Percentiles rank a stretch among this genome's conserved stretches.
These are phyloP conservation scores for Avena atlantica DNA, from an alignment of 176 grass and related monocot genomes.

Conservation along the genomic window DNA sequence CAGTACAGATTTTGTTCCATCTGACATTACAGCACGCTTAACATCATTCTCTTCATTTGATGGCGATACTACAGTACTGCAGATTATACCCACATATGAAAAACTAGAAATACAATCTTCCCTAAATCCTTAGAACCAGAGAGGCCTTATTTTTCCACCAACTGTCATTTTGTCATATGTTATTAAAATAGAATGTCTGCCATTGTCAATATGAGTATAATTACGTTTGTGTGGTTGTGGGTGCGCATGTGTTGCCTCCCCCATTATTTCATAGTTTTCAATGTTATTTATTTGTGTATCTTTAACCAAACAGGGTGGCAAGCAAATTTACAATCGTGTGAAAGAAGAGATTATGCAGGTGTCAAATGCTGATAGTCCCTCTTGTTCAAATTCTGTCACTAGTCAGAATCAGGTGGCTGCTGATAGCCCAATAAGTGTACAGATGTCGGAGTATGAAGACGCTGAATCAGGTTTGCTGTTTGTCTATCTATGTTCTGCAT, in stretches of 20 bases:
- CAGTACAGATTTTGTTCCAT: not conserved
- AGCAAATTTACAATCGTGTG: conserved; percentile 71
- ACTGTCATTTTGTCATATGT: not conserved
- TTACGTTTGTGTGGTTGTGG: not conserved
- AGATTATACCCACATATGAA: conserved; percentile 2
- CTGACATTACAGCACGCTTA: not conserved
- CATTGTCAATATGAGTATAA: not conserved
- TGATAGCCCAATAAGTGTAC: conserved; percentile 91
- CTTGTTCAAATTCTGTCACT: conserved; percentile 83
- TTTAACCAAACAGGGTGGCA: conserved; percentile 69
- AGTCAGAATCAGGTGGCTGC: conserved; percentile 80
- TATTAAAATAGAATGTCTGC: conserved; percentile 14
- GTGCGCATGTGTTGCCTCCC: not conserved
- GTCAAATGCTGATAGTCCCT: conserved; percentile 70
- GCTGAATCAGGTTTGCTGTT: conserved; percentile 91
- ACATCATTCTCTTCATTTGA: not conserved
- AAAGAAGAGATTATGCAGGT: conserved; percentile 78
- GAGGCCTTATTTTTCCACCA: not conserved
- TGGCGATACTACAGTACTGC: not conserved
- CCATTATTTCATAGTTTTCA: conserved; percentile 33
- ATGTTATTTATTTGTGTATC: conserved; percentile 14
- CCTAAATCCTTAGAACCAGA: not conserved
- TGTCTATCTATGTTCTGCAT: conserved; percentile 61
- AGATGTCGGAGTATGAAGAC: conserved; percentile 97
- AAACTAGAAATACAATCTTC: not conserved